Evolutionary conservation across 768 basidiomycete genomes (phyloP).

Genomic region (Leccinum longicurvipes): DNA sequence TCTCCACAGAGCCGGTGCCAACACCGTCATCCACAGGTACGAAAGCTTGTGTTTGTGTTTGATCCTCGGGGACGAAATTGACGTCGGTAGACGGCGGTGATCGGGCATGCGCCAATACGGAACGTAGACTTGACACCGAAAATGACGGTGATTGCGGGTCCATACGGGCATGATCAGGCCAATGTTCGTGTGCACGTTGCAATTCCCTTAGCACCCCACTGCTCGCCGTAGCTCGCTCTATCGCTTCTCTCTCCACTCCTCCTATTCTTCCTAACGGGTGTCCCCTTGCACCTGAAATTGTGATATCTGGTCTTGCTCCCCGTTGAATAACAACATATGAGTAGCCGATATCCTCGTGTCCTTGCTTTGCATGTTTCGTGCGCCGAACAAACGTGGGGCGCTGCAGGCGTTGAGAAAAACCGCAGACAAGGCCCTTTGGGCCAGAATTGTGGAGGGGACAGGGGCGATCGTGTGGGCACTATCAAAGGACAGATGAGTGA

Average conservation of each 20-base stretch:
- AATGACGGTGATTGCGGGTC: conserved; percentile 28
- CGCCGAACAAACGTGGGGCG: conserved; percentile 79
- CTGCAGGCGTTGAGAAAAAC: conserved; percentile 85
- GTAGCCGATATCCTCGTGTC: conserved; percentile 85
- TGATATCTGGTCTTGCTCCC: conserved; percentile 58
- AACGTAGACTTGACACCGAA: conserved; percentile 11
- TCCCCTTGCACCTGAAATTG: conserved; percentile 2
- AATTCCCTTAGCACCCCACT: conserved; percentile 24
- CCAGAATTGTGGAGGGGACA: conserved; percentile 76
- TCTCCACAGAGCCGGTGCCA: conserved; percentile 16
- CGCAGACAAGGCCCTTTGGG: conserved; percentile 57
- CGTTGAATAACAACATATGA: conserved; percentile 88
- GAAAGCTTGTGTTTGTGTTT: conserved; percentile 5
- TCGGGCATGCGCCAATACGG: conserved; percentile 10
- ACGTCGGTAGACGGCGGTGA: conserved; percentile 14
- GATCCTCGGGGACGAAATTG: conserved; percentile 24
- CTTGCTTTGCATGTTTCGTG: conserved; percentile 82
- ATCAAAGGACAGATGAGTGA: conserved; percentile 4
- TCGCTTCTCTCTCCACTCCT: conserved; percentile 28
- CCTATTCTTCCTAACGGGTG: conserved; percentile 26
- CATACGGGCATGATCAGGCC: conserved; percentile 12
- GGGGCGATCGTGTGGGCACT: conserved; percentile 89
- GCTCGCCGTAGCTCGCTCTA: conserved; percentile 24
- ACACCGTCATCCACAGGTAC: conserved; percentile 19
- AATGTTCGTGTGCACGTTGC: conserved; percentile 18